A percentile compares a stretch with the other conserved stretches of the same genome.
These are phyloP conservation scores for Taphrina wiesneri DNA, from an alignment of 1,139 yeast species.

Conservation along the genomic window DNA sequence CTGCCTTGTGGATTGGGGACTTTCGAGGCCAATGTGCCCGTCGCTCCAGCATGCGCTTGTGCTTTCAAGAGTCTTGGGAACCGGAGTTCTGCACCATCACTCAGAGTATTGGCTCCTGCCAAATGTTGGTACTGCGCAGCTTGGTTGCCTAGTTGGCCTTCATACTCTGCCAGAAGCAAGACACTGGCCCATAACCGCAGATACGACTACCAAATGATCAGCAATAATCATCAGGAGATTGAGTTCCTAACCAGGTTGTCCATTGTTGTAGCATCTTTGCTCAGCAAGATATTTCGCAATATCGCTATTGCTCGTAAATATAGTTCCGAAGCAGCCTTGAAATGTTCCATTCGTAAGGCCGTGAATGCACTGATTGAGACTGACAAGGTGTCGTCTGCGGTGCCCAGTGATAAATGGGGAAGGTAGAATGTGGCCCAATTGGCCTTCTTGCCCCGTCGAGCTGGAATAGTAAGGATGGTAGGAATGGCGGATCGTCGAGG, in stretches of 20 bases:
- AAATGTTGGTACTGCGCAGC: slow-evolving; percentile 14
- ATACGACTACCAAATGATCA: not conserved
- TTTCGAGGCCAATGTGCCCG: not conserved
- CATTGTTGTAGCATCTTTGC: not conserved
- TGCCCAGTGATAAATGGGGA: slow-evolving; percentile 19
- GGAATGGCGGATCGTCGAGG: slow-evolving; percentile 26
- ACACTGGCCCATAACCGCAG: slow-evolving; percentile 21
- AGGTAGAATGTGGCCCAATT: slow-evolving; percentile 28
- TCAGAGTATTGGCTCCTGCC: slow-evolving; percentile 23
- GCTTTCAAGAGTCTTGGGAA: not conserved
- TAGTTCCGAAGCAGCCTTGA: not conserved
- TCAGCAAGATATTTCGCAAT: slow-evolving; percentile 1
- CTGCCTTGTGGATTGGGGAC: not conserved
- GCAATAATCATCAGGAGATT: not conserved
- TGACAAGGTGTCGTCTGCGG: slow-evolving; percentile 11
- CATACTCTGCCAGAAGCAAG: slow-evolving; percentile 23
- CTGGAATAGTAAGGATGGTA: slow-evolving; percentile 5
- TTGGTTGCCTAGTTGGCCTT: slow-evolving; percentile 12
- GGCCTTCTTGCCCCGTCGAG: slow-evolving; percentile 14
- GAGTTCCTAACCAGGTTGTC: not conserved
- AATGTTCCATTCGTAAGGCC: slow-evolving; percentile 13
- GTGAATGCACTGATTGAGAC: slow-evolving; percentile 24
- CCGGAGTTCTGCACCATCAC: slow-evolving; percentile 1
- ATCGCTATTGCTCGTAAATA: slow-evolving; percentile 6
- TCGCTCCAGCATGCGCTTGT: not conserved